Evolutionary conservation across 2,329 filamentous ascomycete species (phyloP).

Genomic region (Ophiostoma angusticollis): DNA sequence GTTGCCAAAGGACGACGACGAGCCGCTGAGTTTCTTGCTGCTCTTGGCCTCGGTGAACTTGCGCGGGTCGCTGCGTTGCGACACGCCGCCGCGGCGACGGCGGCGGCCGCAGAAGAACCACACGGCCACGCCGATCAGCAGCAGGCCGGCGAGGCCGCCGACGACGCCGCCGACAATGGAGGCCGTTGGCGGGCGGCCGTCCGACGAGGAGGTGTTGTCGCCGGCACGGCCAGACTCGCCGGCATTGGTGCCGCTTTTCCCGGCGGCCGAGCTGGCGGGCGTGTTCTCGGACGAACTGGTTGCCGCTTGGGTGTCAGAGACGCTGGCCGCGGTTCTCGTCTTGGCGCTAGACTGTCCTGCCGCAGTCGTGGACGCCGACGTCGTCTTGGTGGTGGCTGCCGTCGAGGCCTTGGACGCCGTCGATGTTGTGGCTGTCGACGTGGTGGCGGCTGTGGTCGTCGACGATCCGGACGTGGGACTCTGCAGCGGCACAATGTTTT

Average conservation of each 20-base stretch:
- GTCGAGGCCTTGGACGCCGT: too few relatives aligned
- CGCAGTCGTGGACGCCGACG: conserved; percentile 15
- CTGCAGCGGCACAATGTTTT: conserved; percentile 24
- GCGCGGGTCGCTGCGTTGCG: conserved; percentile 5
- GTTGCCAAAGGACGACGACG: conserved; percentile 31
- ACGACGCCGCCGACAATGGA: conserved; percentile 36
- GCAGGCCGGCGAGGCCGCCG: conserved; percentile 30
- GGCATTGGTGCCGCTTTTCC: conserved; percentile 5
- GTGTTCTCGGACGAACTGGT: conserved; percentile 15
- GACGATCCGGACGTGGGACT: conserved; percentile 5
- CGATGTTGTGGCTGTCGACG: conserved; percentile 16
- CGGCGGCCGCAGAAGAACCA: conserved; percentile 25
- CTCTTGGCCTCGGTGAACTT: conserved; percentile 12
- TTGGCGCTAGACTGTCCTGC: not conserved
- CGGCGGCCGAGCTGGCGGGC: conserved; percentile 11
- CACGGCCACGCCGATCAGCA: conserved; percentile 27
- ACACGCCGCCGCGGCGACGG: conserved; percentile 13
- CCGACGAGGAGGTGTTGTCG: conserved; percentile 7
- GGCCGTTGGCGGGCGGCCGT: conserved; percentile 22
- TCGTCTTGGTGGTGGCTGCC: conserved; percentile 14
- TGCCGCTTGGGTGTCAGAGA: not conserved
- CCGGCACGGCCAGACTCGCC: conserved; percentile 7
- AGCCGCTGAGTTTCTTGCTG: conserved; percentile 17
- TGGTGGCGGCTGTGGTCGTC: not conserved
- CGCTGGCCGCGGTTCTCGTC: not conserved